These are phyloP conservation scores for Phytophthora boehmeriae DNA, from an alignment of 352 stramenopile species.

Conservation along the genomic window DNA sequence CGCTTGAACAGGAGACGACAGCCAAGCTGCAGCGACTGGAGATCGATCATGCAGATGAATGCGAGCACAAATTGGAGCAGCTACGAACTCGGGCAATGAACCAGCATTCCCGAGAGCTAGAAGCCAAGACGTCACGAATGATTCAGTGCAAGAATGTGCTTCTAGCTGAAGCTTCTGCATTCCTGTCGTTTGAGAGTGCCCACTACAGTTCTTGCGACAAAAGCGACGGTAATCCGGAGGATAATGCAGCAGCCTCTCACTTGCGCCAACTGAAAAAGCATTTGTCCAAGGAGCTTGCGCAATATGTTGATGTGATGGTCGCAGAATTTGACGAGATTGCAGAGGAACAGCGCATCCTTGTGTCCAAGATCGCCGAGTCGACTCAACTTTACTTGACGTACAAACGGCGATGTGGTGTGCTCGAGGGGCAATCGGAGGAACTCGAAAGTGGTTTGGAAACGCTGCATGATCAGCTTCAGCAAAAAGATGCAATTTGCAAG, in stretches of 20 bases:
- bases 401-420: slow-evolving; percentile 52
- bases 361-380: slow-evolving; percentile 62
- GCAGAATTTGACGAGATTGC: slow-evolving; percentile 62
- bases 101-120: slow-evolving; percentile 40
- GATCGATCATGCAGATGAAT: slow-evolving; percentile 44
- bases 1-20: slow-evolving; percentile 49
- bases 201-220: background rate
- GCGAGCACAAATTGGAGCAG: slow-evolving; percentile 42
- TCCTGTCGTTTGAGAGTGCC: slow-evolving; percentile 36
- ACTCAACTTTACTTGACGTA: slow-evolving; percentile 65
- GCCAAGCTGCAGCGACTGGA: slow-evolving; percentile 46
- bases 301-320: slow-evolving; percentile 53
- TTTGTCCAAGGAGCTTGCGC: slow-evolving; percentile 49
- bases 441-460: slow-evolving; percentile 37
- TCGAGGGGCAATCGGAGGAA: slow-evolving; percentile 45
- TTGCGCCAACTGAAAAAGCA: slow-evolving; percentile 51
- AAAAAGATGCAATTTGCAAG: slow-evolving; percentile 60
- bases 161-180: slow-evolving; percentile 50
- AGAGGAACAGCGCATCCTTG: slow-evolving; percentile 59
- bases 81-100: slow-evolving; percentile 35
- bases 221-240: slow-evolving; percentile 14
- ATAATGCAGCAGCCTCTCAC: slow-evolving; percentile 28
- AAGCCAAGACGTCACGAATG: slow-evolving; percentile 49
- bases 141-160: slow-evolving; percentile 49
- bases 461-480: slow-evolving; percentile 47